Conservation (phyloP, 2,329 filamentous ascomycete species). For the Aspergillus viridinutans region DNA sequence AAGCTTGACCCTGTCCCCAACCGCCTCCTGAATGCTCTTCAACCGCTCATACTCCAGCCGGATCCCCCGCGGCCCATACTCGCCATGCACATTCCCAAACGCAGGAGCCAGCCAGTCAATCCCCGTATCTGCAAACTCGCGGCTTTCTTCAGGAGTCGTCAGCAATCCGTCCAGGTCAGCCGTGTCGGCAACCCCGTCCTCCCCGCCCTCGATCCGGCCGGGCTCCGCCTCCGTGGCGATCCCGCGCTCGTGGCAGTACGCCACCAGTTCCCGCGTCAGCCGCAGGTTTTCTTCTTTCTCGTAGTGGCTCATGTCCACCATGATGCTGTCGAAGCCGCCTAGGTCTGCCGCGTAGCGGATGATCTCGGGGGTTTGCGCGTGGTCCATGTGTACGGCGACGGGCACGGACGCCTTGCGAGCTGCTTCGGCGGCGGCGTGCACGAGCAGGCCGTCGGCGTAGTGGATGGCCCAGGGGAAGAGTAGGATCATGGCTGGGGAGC, state of each 20-base stretch:
- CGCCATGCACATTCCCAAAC: constrained; percentile 73
- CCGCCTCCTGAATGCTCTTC: constrained; percentile 46
- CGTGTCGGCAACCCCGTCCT: constrained; percentile 69
- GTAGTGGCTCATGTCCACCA: constrained; percentile 74
- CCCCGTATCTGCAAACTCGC: constrained; percentile 66
- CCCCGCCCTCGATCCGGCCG: constrained; percentile 66
- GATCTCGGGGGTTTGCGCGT: constrained; percentile 61
- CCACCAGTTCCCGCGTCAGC: constrained; percentile 59
- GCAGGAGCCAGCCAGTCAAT: constrained; percentile 72
- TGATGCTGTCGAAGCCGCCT: constrained; percentile 66
- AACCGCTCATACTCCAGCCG: constrained; percentile 58
- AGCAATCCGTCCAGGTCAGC: constrained; percentile 59
- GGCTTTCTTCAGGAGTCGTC: constrained; percentile 65
- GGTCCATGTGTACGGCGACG: constrained; percentile 62
- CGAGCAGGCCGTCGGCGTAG: constrained; percentile 57
- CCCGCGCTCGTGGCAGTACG: constrained; percentile 60
- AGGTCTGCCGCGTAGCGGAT: constrained; percentile 58
- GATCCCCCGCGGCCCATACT: constrained; percentile 63
- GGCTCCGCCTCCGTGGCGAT: constrained; percentile 70
- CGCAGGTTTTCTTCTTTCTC: constrained; percentile 66
- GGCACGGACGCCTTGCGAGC: constrained; percentile 56
- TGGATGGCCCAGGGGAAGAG: constrained; percentile 71
- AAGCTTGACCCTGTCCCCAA: constrained; percentile 47
- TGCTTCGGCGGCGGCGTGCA: constrained; percentile 54
- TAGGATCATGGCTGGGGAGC: constrained; percentile 65